These are phyloP conservation scores for Berberis vulgaris DNA, from an alignment of 164 flowering plant species.

Conservation along the genomic window DNA sequence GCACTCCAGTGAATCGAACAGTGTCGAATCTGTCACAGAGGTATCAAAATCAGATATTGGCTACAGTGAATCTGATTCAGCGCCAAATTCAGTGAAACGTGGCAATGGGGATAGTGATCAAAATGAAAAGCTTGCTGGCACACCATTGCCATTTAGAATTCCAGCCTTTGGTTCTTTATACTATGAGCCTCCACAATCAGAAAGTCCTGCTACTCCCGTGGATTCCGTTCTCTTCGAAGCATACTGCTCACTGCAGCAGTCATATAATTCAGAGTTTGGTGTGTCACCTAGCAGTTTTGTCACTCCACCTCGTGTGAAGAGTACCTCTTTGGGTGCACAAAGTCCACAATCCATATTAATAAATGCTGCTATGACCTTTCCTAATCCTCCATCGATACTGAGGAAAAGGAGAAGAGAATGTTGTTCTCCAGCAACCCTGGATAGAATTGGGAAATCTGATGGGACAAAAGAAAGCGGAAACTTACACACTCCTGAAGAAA, in stretches of 20 bases:
- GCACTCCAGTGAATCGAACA: slow-evolving; percentile 38
- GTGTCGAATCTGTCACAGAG: slow-evolving; percentile 18
- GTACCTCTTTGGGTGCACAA: slow-evolving; percentile 19
- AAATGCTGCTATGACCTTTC: slow-evolving; percentile 74
- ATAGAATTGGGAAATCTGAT: slow-evolving; percentile 15
- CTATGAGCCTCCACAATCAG: slow-evolving; percentile 42
- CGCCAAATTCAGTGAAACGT: slow-evolving; percentile 16
- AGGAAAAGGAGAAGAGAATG: slow-evolving; percentile 56
- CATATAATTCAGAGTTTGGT: slow-evolving; percentile 18
- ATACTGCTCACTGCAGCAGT: slow-evolving; percentile 17
- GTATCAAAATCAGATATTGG: slow-evolving; percentile 22
- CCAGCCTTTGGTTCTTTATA: slow-evolving; percentile 39
- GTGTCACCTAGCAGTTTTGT: slow-evolving; percentile 42
- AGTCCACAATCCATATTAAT: slow-evolving; percentile 66
- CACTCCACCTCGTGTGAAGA: slow-evolving; percentile 62
- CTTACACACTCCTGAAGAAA: slow-evolving; percentile 17
- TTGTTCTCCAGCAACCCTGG: slow-evolving; percentile 14
- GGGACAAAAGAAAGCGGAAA: slow-evolving; percentile 11
- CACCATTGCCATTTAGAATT: slow-evolving; percentile 21
- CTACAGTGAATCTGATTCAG: slow-evolving; percentile 23
- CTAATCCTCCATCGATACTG: slow-evolving; percentile 82
- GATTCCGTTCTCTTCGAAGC: slow-evolving; percentile 21
- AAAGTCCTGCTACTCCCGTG: slow-evolving; percentile 16
- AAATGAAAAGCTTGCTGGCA: slow-evolving; percentile 19
- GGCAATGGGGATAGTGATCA: slow-evolving; percentile 10